phyloP scores from a whole-genome alignment of 345 rosid species.

The Populus deltoides region DNA sequence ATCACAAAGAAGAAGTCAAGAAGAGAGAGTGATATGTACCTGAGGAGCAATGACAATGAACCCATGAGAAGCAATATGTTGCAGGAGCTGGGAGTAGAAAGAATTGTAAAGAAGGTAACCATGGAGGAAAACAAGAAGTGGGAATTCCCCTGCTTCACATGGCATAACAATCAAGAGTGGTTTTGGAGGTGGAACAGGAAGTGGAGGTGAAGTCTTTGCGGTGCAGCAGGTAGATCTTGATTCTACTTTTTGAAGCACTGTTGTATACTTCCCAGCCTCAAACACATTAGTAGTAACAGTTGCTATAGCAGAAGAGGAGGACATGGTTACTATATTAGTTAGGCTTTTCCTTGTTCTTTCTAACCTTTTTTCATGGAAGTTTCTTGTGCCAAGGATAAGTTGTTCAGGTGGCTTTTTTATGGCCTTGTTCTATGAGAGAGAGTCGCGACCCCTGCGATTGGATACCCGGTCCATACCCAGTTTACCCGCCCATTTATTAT shows the following conservation, averaged over 20 bases:
- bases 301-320: conserved; percentile 6
- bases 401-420: not conserved
- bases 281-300: conserved; percentile 35
- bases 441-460: not conserved
- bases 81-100: conserved; percentile 86
- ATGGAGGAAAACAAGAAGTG: conserved; percentile 71
- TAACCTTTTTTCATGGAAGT: not conserved
- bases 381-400: not conserved
- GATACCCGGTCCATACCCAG: not conserved
- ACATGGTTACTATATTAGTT: not conserved
- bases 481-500: too few relatives aligned
- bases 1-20: not conserved
- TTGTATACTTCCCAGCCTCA: conserved; percentile 41
- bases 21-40: conserved; percentile 25
- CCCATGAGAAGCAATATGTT: conserved; percentile 86
- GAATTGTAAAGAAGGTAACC: conserved; percentile 75
- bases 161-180: conserved; percentile 69
- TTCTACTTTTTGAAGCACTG: conserved; percentile 39
- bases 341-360: too few relatives aligned
- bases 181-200: conserved; percentile 50
- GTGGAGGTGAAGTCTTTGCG: not conserved
- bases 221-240: conserved; percentile 5
- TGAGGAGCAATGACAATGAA: conserved; percentile 89
- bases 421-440: not conserved
- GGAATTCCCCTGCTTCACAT: conserved; percentile 60